phyloP scores from a whole-genome alignment of 2,329 filamentous ascomycete genomes.

The Verruconis gallopava region DNA sequence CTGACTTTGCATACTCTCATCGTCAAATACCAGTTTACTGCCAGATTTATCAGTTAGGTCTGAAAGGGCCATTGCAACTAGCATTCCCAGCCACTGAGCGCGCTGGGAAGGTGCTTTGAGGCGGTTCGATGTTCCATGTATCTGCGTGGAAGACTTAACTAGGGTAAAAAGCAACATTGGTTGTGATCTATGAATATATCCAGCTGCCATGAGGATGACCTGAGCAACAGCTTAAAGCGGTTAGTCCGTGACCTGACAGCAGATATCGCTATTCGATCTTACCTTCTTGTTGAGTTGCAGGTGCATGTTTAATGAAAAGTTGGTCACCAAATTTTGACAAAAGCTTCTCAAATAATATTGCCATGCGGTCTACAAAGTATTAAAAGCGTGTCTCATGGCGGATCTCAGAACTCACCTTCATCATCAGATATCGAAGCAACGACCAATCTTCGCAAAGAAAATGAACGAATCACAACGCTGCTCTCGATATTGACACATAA shows the following conservation, averaged over 20 bases:
- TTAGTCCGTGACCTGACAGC: conserved; percentile 13
- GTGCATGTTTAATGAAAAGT: conserved; percentile 73
- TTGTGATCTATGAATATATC: conserved; percentile 56
- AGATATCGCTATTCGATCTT: conserved; percentile 11
- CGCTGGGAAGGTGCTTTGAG: conserved; percentile 62
- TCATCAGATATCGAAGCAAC: conserved; percentile 27
- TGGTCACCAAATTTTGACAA: conserved; percentile 70
- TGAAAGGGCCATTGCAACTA: conserved; percentile 63
- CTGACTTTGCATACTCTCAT: conserved; percentile 60
- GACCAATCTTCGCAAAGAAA: conserved; percentile 23
- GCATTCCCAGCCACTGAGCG: conserved; percentile 76
- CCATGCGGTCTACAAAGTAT: conserved; percentile 36
- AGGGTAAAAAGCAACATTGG: conserved; percentile 55
- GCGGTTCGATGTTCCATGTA: conserved; percentile 72
- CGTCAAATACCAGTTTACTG: conserved; percentile 67
- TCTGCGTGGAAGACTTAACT: conserved; percentile 58
- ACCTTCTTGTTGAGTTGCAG: conserved; percentile 84
- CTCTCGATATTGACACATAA: conserved; percentile 28
- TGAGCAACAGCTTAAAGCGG: conserved; percentile 58
- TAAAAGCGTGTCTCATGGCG: conserved; percentile 28
- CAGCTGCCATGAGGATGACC: conserved; percentile 61
- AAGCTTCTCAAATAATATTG: conserved; percentile 51
- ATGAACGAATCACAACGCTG: conserved; percentile 18
- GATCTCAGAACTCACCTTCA: conserved; percentile 23
- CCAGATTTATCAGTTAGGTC: conserved; percentile 52